These are phyloP conservation scores for Populus euphratica DNA, from an alignment of 345 rosid genomes.

Conservation along the genomic window DNA sequence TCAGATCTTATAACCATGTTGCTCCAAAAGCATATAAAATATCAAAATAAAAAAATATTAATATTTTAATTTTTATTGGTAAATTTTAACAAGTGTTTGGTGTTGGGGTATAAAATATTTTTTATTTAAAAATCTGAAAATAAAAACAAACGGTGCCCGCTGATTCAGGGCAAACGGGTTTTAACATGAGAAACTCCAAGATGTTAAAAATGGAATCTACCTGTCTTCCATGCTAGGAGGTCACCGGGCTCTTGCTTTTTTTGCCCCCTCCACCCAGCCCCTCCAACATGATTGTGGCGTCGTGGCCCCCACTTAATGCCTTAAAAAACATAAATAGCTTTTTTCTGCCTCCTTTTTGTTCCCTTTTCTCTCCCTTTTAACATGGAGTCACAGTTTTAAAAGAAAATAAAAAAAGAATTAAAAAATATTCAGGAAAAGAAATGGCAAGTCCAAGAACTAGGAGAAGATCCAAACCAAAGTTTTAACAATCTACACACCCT, in stretches of 20 bases:
- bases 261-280: background rate
- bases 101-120: too few species aligned
- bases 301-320: constrained; percentile 13
- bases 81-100: too few species aligned
- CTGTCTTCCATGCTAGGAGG: background rate
- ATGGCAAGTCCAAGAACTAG: background rate
- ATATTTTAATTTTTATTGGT: too few species aligned
- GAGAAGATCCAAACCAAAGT: constrained; percentile 1
- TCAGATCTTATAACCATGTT: too few species aligned
- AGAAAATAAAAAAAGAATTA: background rate
- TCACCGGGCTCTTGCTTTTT: too few species aligned
- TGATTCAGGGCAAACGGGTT: background rate
- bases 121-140: too few species aligned
- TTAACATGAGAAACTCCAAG: background rate
- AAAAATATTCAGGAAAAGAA: constrained; percentile 3
- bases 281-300: constrained; percentile 28
- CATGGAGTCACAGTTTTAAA: background rate
- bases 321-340: background rate
- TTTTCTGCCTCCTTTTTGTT: constrained; percentile 12
- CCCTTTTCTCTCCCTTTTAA: constrained; percentile 7
- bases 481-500: background rate
- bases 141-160: too few species aligned
- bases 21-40: too few species aligned
- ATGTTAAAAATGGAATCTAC: background rate
- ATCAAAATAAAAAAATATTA: too few species aligned